phyloP scores from a whole-genome alignment of 2,329 filamentous ascomycete species.

The Hypoxylon sp. region DNA sequence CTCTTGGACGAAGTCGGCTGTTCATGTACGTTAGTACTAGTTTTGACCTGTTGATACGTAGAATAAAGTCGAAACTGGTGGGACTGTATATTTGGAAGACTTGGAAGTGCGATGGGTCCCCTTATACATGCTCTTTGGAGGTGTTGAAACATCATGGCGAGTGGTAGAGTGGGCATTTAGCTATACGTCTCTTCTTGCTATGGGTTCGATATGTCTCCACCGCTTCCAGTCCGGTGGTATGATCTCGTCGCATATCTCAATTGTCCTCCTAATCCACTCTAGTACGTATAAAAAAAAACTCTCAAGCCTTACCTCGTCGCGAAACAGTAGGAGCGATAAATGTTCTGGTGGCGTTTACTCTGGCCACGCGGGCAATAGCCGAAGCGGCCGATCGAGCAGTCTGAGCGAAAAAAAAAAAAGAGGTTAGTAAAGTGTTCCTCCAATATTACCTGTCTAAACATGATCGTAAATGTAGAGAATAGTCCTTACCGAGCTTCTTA shows the following conservation, averaged over 20 bases:
- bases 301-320: constrained; percentile 69
- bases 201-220: constrained; percentile 12
- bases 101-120: not conserved
- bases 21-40: constrained; percentile 27
- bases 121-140: not conserved
- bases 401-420: constrained; percentile 53
- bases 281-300: constrained; percentile 48
- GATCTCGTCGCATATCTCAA: constrained; percentile 22
- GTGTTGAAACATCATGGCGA: not conserved
- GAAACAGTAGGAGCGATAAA: constrained; percentile 74
- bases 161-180: not conserved
- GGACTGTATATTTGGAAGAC: not conserved
- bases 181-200: not conserved
- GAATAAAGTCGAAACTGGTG: constrained; percentile 4
- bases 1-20: constrained; percentile 98
- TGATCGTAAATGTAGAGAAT: not conserved
- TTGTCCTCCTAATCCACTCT: constrained; percentile 17
- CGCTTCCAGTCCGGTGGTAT: not conserved
- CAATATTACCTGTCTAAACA: not conserved
- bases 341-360: constrained; percentile 65
- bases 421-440: constrained; percentile 26
- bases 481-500: constrained; percentile 69
- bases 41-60: constrained; percentile 9
- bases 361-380: constrained; percentile 66
- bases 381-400: constrained; percentile 67